Evolutionary conservation across 2,329 filamentous ascomycete genomes (phyloP).

Genomic region (Myriosclerotinia scirpicola): DNA sequence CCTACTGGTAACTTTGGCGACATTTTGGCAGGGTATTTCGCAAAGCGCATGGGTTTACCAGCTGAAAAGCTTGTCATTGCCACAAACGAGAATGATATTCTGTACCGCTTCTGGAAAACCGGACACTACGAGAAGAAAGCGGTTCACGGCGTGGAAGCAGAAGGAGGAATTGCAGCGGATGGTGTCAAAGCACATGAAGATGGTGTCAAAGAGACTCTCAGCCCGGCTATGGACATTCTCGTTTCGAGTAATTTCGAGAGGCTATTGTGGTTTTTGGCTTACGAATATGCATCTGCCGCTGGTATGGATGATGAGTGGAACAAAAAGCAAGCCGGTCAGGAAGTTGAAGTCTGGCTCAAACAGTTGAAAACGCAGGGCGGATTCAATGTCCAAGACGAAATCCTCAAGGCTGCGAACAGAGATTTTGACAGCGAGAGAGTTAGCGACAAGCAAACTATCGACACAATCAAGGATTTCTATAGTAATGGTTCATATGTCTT

Average conservation of each 20-base stretch:
- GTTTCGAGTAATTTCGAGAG: conserved; percentile 97
- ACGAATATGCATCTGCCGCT: conserved; percentile 61
- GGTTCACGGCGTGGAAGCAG: conserved; percentile 55
- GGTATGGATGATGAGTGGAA: conserved; percentile 66
- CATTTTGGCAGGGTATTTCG: conserved; percentile 91
- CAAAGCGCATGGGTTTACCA: conserved; percentile 84
- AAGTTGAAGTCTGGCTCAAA: conserved; percentile 75
- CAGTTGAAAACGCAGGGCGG: conserved; percentile 79
- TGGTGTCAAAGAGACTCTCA: conserved; percentile 86
- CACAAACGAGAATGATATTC: conserved; percentile 96
- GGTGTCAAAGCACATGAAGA: conserved; percentile 62
- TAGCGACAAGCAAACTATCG: conserved; percentile 64
- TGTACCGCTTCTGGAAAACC: conserved; percentile 91
- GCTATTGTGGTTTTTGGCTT: conserved; percentile 88
- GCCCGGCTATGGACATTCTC: conserved; percentile 96
- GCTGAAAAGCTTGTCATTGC: conserved; percentile 86
- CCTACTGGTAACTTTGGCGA: conserved; percentile 97
- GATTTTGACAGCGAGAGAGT: conserved; percentile 82
- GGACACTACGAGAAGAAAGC: conserved; percentile 86
- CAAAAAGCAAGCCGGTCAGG: conserved; percentile 69
- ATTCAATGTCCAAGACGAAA: conserved; percentile 74
- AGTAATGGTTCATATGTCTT: conserved; percentile 64
- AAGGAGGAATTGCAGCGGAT: conserved; percentile 55
- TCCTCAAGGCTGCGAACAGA: conserved; percentile 67
- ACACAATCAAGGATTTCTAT: conserved; percentile 62